Evolutionary conservation across 2,329 filamentous ascomycete species (phyloP).

Genomic region (Pezicula rhizophila): DNA sequence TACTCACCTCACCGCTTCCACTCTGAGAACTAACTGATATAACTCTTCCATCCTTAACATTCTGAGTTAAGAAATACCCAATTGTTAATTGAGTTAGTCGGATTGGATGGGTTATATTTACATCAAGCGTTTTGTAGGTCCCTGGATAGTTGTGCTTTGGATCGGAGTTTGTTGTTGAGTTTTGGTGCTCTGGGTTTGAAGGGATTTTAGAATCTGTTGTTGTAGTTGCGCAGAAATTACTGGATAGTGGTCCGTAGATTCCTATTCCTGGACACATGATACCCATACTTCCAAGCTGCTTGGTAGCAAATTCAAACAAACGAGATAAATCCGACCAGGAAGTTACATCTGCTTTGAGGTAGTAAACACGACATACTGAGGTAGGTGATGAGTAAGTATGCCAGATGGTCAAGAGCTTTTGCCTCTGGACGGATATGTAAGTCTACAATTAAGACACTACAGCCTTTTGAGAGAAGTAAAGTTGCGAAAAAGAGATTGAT

Average conservation of each 20-base stretch:
- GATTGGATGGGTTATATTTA: slow-evolving; percentile 47
- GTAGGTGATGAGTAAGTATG: slow-evolving; percentile 13
- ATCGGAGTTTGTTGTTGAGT: too few species aligned
- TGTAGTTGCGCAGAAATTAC: too few species aligned
- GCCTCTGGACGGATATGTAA: slow-evolving; percentile 37
- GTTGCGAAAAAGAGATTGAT: slow-evolving; percentile 33
- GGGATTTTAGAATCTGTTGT: neutral
- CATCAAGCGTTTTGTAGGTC: slow-evolving; percentile 40
- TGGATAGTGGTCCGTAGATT: slow-evolving; percentile 36
- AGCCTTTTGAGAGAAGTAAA: slow-evolving; percentile 34
- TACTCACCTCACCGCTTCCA: slow-evolving; percentile 3
- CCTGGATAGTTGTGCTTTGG: slow-evolving; percentile 29
- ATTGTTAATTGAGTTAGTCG: slow-evolving; percentile 44
- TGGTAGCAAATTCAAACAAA: slow-evolving; percentile 30
- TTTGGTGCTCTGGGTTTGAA: neutral
- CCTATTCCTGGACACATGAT: slow-evolving; percentile 41
- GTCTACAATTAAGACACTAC: slow-evolving; percentile 42
- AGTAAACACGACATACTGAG: slow-evolving; percentile 28
- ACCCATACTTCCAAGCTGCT: slow-evolving; percentile 29
- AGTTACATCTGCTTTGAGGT: slow-evolving; percentile 39
- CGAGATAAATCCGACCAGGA: slow-evolving; percentile 32
- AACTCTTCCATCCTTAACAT: slow-evolving; percentile 10
- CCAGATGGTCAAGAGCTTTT: slow-evolving; percentile 11
- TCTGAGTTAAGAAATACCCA: slow-evolving; percentile 35
- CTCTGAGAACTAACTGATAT: neutral